phyloP scores from a whole-genome alignment of 768 basidiomycete species.

The Stropharia rugosoannulata region DNA sequence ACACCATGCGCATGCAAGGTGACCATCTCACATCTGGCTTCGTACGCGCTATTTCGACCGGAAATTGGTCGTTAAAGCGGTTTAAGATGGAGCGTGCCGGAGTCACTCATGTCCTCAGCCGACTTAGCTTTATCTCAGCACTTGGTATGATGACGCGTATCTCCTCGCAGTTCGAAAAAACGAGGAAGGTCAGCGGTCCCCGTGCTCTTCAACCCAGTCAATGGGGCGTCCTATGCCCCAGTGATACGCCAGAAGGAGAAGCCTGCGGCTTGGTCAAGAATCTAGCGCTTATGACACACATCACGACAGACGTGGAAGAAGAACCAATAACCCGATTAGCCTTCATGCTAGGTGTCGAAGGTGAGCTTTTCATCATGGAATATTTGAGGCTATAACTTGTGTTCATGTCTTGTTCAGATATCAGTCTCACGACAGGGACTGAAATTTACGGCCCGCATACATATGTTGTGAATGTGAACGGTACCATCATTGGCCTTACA shows the following conservation, averaged over 20 bases:
- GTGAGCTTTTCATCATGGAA: slow-evolving; percentile 37
- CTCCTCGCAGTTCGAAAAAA: slow-evolving; percentile 98
- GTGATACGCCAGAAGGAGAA: slow-evolving; percentile 99
- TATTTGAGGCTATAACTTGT: neutral
- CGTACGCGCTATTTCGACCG: slow-evolving; percentile 95
- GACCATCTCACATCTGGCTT: slow-evolving; percentile 96
- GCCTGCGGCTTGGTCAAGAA: slow-evolving; percentile 99
- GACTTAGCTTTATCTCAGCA: slow-evolving; percentile 94
- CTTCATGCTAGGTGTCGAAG: slow-evolving; percentile 97
- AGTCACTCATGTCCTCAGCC: slow-evolving; percentile 95
- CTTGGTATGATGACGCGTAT: slow-evolving; percentile 99
- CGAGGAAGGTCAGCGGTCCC: slow-evolving; percentile 96
- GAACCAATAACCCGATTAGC: slow-evolving; percentile 87
- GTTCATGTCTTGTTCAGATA: slow-evolving; percentile 52
- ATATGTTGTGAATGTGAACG: slow-evolving; percentile 96
- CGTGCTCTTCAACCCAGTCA: slow-evolving; percentile 96
- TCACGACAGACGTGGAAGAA: slow-evolving; percentile 98
- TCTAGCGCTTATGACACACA: slow-evolving; percentile 98
- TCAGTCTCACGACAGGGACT: slow-evolving; percentile 86
- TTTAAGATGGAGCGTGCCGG: slow-evolving; percentile 99
- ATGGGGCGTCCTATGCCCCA: slow-evolving; percentile 98
- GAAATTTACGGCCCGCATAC: slow-evolving; percentile 95
- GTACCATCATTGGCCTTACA: slow-evolving; percentile 92
- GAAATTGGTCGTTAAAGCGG: slow-evolving; percentile 98
- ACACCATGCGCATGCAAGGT: slow-evolving; percentile 94